Conservation (phyloP, 345 rosid species). For the Eucalyptus tenuipes region DNA sequence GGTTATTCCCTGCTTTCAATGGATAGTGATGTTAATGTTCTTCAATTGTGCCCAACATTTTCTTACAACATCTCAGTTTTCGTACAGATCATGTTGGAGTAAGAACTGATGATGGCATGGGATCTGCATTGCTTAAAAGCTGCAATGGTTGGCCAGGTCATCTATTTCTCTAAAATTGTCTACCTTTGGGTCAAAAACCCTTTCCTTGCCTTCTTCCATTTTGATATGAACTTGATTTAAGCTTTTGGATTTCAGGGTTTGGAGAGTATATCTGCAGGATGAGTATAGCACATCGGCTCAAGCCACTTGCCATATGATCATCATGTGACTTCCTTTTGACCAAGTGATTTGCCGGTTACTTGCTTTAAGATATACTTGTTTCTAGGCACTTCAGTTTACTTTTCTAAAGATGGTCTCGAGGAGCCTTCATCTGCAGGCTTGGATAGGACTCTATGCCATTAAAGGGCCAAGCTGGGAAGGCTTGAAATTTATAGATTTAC, state of each 20-base stretch:
- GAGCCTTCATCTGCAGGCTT: background rate
- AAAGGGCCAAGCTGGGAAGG: background rate
- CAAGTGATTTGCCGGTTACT: background rate
- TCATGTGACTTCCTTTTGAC: constrained; percentile 19
- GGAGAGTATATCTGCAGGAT: constrained; percentile 81
- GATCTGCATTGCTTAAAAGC: background rate
- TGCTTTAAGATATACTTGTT: background rate
- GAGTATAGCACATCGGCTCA: constrained; percentile 75
- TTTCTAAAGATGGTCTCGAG: background rate
- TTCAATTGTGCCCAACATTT: background rate
- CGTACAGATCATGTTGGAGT: background rate
- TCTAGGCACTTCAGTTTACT: background rate
- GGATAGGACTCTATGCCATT: background rate
- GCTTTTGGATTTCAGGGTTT: constrained; percentile 35
- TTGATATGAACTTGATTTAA: background rate
- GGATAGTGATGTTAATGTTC: background rate
- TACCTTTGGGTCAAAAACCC: background rate
- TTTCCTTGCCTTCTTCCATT: background rate
- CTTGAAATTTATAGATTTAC: background rate
- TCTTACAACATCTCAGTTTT: background rate
- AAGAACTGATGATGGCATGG: background rate
- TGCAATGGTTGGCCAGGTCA: background rate
- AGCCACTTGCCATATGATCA: constrained; percentile 51
- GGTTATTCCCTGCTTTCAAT: background rate
- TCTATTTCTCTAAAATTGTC: background rate